phyloP scores from a whole-genome alignment of 805 yeast genomes.

The Zygotorulaspora florentina region DNA sequence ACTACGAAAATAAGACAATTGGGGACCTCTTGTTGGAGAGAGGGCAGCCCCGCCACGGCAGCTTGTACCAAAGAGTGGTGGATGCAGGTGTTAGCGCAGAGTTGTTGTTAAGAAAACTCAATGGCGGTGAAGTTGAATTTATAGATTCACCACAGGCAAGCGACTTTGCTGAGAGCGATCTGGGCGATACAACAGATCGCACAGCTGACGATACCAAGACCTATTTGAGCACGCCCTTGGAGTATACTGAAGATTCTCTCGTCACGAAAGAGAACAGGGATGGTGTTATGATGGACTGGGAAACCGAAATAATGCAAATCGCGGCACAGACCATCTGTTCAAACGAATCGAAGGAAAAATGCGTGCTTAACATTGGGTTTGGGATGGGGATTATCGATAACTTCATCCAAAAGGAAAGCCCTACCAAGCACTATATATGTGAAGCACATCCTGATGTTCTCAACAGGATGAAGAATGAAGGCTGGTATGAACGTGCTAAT shows the following conservation, averaged over 20 bases:
- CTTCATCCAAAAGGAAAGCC: constrained; percentile 53
- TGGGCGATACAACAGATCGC: constrained; percentile 46
- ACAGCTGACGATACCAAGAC: constrained; percentile 64
- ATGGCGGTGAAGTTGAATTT: constrained; percentile 62
- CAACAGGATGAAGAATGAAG: constrained; percentile 58
- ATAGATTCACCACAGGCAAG: constrained; percentile 41
- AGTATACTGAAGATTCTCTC: constrained; percentile 61
- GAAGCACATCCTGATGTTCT: constrained; percentile 96
- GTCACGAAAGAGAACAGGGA: constrained; percentile 70
- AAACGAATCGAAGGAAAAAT: constrained; percentile 34
- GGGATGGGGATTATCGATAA: constrained; percentile 96
- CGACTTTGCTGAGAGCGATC: constrained; percentile 11
- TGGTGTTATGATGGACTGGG: constrained; percentile 99
- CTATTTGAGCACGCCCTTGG: constrained; percentile 61
- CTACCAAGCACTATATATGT: constrained; percentile 68
- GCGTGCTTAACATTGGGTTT: constrained; percentile 81
- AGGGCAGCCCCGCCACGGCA: constrained; percentile 37
- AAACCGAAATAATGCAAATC: constrained; percentile 68
- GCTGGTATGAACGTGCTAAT: constrained; percentile 74
- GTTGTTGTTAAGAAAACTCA: constrained; percentile 65
- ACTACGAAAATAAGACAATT: constrained; percentile 69
- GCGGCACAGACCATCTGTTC: constrained; percentile 75
- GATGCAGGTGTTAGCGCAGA: constrained; percentile 92
- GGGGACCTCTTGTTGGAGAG: constrained; percentile 72
- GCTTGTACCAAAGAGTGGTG: constrained; percentile 49